A percentile compares a stretch with the other conserved stretches of the same genome.
Conservation (phyloP, 2,329 filamentous ascomycete species). For the Pseudocercospora macadamiae region DNA sequence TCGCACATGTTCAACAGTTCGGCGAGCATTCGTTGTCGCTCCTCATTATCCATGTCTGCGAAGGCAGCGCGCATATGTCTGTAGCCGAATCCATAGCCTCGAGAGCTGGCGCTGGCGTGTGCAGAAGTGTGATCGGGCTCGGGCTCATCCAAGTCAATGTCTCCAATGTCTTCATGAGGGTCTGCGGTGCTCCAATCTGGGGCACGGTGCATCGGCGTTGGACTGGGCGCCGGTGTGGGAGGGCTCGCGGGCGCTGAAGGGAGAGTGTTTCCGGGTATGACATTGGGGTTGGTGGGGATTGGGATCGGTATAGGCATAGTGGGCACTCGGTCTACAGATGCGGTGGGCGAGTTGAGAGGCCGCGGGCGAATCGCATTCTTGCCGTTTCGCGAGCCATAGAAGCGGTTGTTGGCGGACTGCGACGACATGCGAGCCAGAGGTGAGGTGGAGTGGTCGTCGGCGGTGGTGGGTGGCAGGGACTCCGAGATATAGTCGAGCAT, state of each 20-base stretch:
- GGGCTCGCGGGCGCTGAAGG: constrained; percentile 67
- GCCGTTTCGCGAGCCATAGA: constrained; percentile 35
- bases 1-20: constrained; percentile 93
- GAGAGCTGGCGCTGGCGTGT: constrained; percentile 30
- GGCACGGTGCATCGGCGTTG: constrained; percentile 64
- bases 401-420: constrained; percentile 37
- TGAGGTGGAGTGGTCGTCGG: constrained; percentile 26
- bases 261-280: constrained; percentile 63
- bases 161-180: constrained; percentile 79
- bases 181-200: constrained; percentile 77
- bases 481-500: constrained; percentile 38
- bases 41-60: constrained; percentile 71
- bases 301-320: constrained; percentile 49
- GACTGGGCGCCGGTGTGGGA: constrained; percentile 68
- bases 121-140: constrained; percentile 27
- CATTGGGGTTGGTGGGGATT: constrained; percentile 44
- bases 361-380: constrained; percentile 46
- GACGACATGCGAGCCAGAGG: constrained; percentile 37
- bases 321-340: constrained; percentile 31
- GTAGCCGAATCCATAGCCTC: constrained; percentile 49
- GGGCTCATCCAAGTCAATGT: constrained; percentile 36
- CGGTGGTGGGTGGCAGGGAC: constrained; percentile 20
- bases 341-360: constrained; percentile 48
- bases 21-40: constrained; percentile 79
- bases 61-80: constrained; percentile 80